Percentiles rank a stretch among this genome's conserved stretches.
Evolutionary conservation across 306 rosid species (phyloP).

Genomic region (Prunus padus): DNA sequence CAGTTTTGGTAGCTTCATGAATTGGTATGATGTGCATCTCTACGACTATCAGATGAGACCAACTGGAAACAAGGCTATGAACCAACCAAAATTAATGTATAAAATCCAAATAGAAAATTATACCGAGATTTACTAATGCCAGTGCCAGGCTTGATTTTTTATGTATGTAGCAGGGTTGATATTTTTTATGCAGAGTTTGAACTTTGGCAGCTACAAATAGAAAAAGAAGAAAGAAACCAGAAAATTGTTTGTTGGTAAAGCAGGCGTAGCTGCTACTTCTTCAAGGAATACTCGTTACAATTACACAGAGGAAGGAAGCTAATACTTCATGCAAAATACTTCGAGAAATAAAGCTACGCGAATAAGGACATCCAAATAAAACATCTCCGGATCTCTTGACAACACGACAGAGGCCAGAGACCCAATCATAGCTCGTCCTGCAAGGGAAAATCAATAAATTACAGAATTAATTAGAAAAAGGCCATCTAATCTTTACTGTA

Average conservation of each 20-base stretch:
- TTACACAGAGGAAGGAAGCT: neutral
- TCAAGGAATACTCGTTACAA: neutral
- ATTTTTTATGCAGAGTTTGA: too few species aligned
- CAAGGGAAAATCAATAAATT: slow-evolving; percentile 28
- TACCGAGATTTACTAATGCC: too few species aligned
- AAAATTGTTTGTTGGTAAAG: too few species aligned
- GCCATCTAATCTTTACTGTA: neutral
- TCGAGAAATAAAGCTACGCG: neutral
- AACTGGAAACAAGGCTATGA: too few species aligned
- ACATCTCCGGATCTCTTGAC: neutral
- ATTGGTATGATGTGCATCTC: neutral
- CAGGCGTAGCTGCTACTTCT: too few species aligned
- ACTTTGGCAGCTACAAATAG: too few species aligned
- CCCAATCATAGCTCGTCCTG: slow-evolving; percentile 77
- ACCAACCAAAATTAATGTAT: too few species aligned
- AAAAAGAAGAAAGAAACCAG: too few species aligned
- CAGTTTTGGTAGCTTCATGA: neutral
- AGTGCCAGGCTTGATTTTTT: too few species aligned
- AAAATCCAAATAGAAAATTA: too few species aligned
- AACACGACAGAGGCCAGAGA: neutral
- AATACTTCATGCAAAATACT: neutral
- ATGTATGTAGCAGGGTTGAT: too few species aligned
- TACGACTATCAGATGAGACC: too few species aligned
- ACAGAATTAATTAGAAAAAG: neutral
- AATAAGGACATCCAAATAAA: neutral